Evolutionary conservation across 2,329 filamentous ascomycete genomes (phyloP).

Genomic region (Knoxdaviesia proteae): DNA sequence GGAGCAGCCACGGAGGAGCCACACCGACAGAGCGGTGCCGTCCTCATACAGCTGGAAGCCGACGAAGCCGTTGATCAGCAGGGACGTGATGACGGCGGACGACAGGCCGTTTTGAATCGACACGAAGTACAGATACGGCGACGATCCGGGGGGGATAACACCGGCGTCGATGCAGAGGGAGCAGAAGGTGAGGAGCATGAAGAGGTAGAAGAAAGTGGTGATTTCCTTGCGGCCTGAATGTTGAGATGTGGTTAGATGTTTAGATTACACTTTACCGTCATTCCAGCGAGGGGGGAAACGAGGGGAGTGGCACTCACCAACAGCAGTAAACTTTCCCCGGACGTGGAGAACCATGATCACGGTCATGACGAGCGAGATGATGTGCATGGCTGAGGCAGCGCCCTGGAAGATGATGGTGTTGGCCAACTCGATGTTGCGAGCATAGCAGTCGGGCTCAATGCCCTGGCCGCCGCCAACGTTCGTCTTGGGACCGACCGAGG

Average conservation of each 20-base stretch:
- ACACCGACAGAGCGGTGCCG: constrained; percentile 79
- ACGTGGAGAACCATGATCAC: constrained; percentile 96
- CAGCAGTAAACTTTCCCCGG: constrained; percentile 91
- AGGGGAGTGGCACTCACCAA: constrained; percentile 38
- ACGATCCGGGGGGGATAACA: constrained; percentile 66
- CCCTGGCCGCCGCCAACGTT: constrained; percentile 47
- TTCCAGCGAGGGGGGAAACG: background rate
- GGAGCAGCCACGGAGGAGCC: constrained; percentile 68
- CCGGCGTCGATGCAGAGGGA: constrained; percentile 85
- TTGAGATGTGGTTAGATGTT: background rate
- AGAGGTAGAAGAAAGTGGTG: constrained; percentile 91
- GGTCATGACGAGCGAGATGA: constrained; percentile 75
- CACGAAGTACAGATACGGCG: constrained; percentile 76
- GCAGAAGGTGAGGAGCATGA: constrained; percentile 72
- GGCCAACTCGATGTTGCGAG: constrained; percentile 82
- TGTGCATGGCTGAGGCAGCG: constrained; percentile 80
- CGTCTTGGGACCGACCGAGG: constrained; percentile 57
- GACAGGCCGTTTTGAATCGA: constrained; percentile 68
- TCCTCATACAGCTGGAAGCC: constrained; percentile 98
- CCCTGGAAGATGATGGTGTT: constrained; percentile 98
- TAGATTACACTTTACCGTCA: background rate
- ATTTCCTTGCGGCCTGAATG: constrained; percentile 40
- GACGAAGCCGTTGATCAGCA: constrained; percentile 94
- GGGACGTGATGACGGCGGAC: constrained; percentile 69
- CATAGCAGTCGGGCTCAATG: constrained; percentile 80